A percentile compares a stretch with the other conserved stretches of the same genome.
These are phyloP conservation scores for Diaporthe capsici DNA, from an alignment of 2,329 filamentous ascomycete species.

Conservation along the genomic window DNA sequence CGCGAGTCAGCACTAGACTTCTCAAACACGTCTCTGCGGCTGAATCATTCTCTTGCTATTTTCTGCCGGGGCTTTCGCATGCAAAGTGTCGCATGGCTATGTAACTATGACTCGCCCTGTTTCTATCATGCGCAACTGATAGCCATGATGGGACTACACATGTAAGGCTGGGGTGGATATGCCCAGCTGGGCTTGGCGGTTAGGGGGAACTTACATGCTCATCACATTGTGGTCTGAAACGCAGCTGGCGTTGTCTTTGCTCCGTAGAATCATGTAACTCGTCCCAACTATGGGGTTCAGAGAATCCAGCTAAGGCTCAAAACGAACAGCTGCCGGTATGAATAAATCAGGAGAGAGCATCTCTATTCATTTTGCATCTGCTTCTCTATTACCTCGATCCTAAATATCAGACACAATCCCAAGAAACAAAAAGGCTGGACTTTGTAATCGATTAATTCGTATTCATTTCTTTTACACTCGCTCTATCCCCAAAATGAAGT, in stretches of 20 bases:
- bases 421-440: neutral
- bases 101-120: neutral
- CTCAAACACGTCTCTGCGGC: neutral
- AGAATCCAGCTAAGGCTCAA: neutral
- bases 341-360: neutral
- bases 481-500: neutral
- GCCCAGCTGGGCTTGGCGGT: neutral
- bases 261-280: too few relatives aligned
- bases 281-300: too few relatives aligned
- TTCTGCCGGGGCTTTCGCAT: neutral
- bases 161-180: neutral
- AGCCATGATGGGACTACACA: neutral
- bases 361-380: fast-evolving
- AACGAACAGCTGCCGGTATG: neutral
- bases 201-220: neutral
- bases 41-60: neutral
- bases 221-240: slow-evolving; percentile 1
- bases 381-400: neutral
- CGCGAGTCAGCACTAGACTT: neutral
- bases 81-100: neutral
- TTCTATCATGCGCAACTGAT: neutral
- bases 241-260: too few relatives aligned
- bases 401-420: neutral
- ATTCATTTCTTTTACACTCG: neutral
- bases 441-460: neutral